Percentiles rank a stretch among this genome's conserved stretches.
phyloP scores from a whole-genome alignment of 306 rosid genomes.

The barrel medic (Medicago truncatula) region MtrunA17r5.0-ANR NC_053042.1:52084501-52085000 shows the following conservation, averaged over 20 bases:
- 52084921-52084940: conserved; percentile 54
- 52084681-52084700: conserved; percentile 86
- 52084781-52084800: conserved; percentile 52
- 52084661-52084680: conserved; percentile 78
- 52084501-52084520: conserved; percentile 81
- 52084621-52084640: conserved; percentile 78
- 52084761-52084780: conserved; percentile 61
- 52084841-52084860: conserved; percentile 48
- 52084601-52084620: conserved; percentile 66
- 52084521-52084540: conserved; percentile 65
- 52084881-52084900: conserved; percentile 51
- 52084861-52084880: conserved; percentile 38
- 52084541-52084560: conserved; percentile 72
- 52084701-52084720: conserved; percentile 78
- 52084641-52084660: conserved; percentile 81
- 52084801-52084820: conserved; percentile 50
- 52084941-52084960: conserved; percentile 55
- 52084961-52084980: conserved; percentile 67
- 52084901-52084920: conserved; percentile 51
- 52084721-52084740: conserved; percentile 76
- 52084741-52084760: conserved; percentile 82
- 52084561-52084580: conserved; percentile 71
- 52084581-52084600: conserved; percentile 80
- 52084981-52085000: conserved; percentile 66
- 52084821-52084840: conserved; percentile 49